These are phyloP conservation scores for Solanum habrochaites DNA, from an alignment of 257 asterid species.

Conservation along the genomic window DNA sequence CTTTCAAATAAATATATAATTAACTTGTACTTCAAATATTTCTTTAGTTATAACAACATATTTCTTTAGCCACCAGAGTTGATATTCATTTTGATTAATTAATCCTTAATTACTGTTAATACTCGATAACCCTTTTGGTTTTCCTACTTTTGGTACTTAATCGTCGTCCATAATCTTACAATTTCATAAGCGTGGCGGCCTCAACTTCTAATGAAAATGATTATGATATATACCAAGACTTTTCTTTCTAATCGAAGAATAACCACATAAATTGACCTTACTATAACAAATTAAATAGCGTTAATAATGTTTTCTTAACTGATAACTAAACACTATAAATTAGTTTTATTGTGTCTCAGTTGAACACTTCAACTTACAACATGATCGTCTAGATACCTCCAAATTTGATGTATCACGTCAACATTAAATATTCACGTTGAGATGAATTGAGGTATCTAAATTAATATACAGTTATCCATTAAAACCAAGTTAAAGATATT, in stretches of 20 bases:
- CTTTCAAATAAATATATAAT: too few relatives aligned
- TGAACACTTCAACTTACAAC: not conserved
- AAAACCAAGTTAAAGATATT: not conserved
- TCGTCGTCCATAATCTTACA: not conserved
- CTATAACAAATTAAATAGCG: not conserved
- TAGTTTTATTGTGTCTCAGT: not conserved
- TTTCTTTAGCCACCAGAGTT: not conserved
- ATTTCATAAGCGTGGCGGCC: not conserved
- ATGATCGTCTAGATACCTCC: not conserved
- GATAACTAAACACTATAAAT: not conserved
- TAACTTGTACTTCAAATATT: not conserved
- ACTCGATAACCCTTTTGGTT: not conserved
- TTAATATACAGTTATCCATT: rapidly evolving
- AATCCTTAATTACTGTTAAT: not conserved
- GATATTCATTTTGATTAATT: not conserved
- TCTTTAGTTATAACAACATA: too few relatives aligned
- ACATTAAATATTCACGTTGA: rapidly evolving
- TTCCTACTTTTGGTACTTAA: not conserved
- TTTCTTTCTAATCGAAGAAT: not conserved
- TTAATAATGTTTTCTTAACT: not conserved
- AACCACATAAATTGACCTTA: not conserved
- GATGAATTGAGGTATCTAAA: not conserved
- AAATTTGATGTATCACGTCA: not conserved
- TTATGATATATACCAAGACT: not conserved
- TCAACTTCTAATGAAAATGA: not conserved